phyloP scores from a whole-genome alignment of 2,329 filamentous ascomycete genomes.

The Alternaria incomplexa region DNA sequence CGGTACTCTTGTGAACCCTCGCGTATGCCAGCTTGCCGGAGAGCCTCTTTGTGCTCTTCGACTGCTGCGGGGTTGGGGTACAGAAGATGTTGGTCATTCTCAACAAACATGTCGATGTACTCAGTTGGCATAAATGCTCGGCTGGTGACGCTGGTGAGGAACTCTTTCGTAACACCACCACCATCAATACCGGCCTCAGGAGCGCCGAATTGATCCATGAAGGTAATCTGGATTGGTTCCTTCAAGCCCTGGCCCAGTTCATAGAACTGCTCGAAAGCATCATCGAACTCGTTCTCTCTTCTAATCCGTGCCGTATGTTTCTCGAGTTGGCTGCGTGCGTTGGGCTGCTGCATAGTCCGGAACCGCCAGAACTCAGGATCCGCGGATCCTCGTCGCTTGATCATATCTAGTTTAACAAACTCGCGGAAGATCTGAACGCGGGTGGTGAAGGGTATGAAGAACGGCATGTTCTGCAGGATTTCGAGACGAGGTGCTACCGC shows the following conservation, averaged over 20 bases:
- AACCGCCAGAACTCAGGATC: conserved; percentile 79
- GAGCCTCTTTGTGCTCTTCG: conserved; percentile 68
- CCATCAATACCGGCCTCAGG: conserved; percentile 94
- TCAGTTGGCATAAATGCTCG: conserved; percentile 75
- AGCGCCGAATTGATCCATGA: conserved; percentile 87
- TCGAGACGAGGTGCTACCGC: conserved; percentile 85
- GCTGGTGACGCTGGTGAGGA: conserved; percentile 84
- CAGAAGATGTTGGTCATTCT: conserved; percentile 84
- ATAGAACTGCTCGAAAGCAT: conserved; percentile 86
- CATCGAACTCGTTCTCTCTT: conserved; percentile 79
- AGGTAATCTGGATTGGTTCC: conserved; percentile 95
- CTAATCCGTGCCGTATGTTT: conserved; percentile 78
- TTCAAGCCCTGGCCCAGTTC: conserved; percentile 81
- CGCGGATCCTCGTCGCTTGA: conserved; percentile 70
- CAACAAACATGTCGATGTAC: conserved; percentile 70
- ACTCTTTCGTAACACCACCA: conserved; percentile 96
- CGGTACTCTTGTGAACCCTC: conserved; percentile 65
- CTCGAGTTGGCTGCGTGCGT: conserved; percentile 44
- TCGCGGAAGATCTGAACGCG: conserved; percentile 91
- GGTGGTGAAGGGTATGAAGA: conserved; percentile 91
- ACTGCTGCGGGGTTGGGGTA: conserved; percentile 85
- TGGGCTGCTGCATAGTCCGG: conserved; percentile 51
- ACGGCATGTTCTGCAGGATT: conserved; percentile 94
- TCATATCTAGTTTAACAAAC: conserved; percentile 85
- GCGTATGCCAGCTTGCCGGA: conserved; percentile 59